A percentile compares a stretch with the other conserved stretches of the same genome.
Evolutionary conservation across 441 rosid genomes (phyloP).

Genomic region (Bruguiera hainesii): DNA sequence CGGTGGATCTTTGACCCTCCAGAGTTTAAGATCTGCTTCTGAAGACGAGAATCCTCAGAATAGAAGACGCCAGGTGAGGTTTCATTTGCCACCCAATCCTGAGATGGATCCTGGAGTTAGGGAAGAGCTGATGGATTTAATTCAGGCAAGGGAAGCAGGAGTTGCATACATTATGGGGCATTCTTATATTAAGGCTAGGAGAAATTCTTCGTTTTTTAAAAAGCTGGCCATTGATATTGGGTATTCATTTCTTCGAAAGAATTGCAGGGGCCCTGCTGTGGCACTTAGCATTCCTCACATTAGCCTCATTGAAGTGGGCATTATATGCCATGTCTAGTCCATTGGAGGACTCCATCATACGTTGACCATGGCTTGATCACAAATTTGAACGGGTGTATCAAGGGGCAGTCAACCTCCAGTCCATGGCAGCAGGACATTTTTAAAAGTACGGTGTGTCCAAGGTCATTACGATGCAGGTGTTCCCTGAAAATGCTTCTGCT

Average conservation of each 20-base stretch:
- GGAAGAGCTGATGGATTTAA: slow-evolving; percentile 78
- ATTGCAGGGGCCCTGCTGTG: slow-evolving; percentile 90
- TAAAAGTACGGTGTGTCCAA: too few species aligned
- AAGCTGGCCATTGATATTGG: slow-evolving; percentile 69
- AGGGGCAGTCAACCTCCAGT: too few species aligned
- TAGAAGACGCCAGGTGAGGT: slow-evolving; percentile 66
- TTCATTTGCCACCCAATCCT: slow-evolving; percentile 46
- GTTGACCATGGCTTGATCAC: too few species aligned
- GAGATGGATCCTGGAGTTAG: slow-evolving; percentile 66
- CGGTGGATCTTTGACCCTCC: slow-evolving; percentile 67
- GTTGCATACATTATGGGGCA: slow-evolving; percentile 88
- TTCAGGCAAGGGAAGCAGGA: slow-evolving; percentile 82
- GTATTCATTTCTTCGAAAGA: slow-evolving; percentile 84
- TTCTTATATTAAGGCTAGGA: slow-evolving; percentile 80
- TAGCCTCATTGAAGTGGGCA: slow-evolving; percentile 91
- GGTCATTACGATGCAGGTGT: too few species aligned
- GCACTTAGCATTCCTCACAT: slow-evolving; percentile 90
- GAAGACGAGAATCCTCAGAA: slow-evolving; percentile 60
- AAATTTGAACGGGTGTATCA: too few species aligned
- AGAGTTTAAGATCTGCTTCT: slow-evolving; percentile 53
- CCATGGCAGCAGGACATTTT: too few species aligned
- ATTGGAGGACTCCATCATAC: background rate
- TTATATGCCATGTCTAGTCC: slow-evolving; percentile 77
- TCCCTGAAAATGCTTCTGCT: too few species aligned
- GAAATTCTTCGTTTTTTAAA: slow-evolving; percentile 59